Percentiles rank a stretch among this genome's conserved stretches.
These are phyloP conservation scores for Leptographium procerum DNA, from an alignment of 2,329 filamentous ascomycete species.

Conservation along the genomic window DNA sequence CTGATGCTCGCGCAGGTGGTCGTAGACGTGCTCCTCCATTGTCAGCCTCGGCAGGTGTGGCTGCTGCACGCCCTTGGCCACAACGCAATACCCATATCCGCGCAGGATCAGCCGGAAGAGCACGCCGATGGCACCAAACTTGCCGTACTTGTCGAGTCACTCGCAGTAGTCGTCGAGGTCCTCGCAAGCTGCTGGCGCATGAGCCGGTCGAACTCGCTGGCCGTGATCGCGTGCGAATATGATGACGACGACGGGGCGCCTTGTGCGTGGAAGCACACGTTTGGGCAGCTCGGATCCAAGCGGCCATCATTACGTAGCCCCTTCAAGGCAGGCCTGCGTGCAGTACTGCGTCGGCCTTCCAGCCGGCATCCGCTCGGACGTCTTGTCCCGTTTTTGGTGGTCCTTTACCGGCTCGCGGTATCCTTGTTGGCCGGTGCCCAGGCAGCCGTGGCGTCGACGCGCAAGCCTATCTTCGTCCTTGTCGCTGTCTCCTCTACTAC, in stretches of 20 bases:
- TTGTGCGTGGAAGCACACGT: neutral
- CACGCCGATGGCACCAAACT: neutral
- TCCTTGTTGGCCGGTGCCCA: no score
- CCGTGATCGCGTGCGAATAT: no score
- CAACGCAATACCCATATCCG: neutral
- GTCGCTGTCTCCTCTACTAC: neutral
- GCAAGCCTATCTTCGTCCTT: neutral
- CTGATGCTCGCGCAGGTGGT: neutral
- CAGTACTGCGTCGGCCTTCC: neutral
- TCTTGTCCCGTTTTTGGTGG: no score
- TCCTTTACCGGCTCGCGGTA: no score
- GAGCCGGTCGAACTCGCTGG: neutral
- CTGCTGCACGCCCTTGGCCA: neutral
- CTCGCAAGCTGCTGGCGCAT: neutral
- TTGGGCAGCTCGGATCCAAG: neutral
- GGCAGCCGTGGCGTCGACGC: neutral
- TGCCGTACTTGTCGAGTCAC: neutral
- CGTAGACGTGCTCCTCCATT: neutral
- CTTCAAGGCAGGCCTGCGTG: neutral
- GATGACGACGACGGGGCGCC: no score
- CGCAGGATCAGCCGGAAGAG: neutral
- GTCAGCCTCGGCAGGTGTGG: neutral
- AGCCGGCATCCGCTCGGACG: neutral
- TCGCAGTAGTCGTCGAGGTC: neutral
- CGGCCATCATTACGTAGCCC: neutral